Percentiles rank a stretch among this genome's conserved stretches.
phyloP scores from a whole-genome alignment of 768 basidiomycete species.

The Xerocomellus chrysenteron region DNA sequence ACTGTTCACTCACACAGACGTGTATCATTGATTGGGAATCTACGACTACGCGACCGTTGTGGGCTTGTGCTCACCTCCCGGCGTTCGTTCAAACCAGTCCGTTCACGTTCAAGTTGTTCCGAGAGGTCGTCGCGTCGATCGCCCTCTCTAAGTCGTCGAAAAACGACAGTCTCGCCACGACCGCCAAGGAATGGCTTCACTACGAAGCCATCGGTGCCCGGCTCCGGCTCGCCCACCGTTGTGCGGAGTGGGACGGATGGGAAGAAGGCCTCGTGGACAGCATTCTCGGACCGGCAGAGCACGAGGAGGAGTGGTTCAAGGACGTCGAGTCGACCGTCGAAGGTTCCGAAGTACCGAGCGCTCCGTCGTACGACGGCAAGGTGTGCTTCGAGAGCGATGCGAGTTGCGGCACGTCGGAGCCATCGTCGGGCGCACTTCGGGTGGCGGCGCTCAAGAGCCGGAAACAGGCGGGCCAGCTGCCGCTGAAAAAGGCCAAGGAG shows the following conservation, averaged over 20 bases:
- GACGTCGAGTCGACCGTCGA: conserved; percentile 31
- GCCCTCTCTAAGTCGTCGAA: conserved; percentile 24
- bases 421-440: conserved; percentile 20
- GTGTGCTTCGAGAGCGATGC: not conserved
- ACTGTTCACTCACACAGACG: conserved; percentile 45
- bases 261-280: conserved; percentile 79
- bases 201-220: conserved; percentile 65
- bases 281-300: conserved; percentile 70
- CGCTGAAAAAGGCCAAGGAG: conserved; percentile 60
- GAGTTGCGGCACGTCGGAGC: conserved; percentile 8
- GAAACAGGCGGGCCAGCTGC: conserved; percentile 46
- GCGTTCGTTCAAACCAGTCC: conserved; percentile 77
- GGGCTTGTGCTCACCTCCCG: conserved; percentile 82
- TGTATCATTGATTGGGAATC: conserved; percentile 92
- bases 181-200: conserved; percentile 71
- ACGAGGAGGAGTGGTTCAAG: conserved; percentile 71
- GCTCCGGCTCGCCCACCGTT: conserved; percentile 75
- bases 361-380: not conserved
- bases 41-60: conserved; percentile 82
- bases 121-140: conserved; percentile 57
- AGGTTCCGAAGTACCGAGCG: conserved; percentile 19
- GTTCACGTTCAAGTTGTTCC: conserved; percentile 71
- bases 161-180: conserved; percentile 37
- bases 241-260: conserved; percentile 89
- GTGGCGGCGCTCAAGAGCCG: conserved; percentile 28